Conservation (phyloP, 305 asterid species). For the Salvia sclarea region DNA sequence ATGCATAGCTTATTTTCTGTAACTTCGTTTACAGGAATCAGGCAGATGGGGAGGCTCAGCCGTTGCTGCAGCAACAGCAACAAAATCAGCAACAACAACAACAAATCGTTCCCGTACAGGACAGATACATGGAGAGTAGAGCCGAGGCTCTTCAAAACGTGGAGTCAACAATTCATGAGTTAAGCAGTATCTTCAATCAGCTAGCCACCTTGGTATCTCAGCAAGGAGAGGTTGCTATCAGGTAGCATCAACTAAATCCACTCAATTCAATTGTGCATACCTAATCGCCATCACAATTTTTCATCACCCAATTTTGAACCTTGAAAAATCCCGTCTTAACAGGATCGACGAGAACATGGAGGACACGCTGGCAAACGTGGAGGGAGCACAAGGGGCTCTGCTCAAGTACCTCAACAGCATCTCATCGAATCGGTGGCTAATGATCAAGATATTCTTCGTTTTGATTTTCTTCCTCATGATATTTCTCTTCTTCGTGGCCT, state of each 20-base stretch:
- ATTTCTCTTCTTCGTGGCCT: conserved; percentile 95
- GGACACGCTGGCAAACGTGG: conserved; percentile 80
- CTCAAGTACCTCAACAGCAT: conserved; percentile 92
- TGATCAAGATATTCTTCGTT: conserved; percentile 96
- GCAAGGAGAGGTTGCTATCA: conserved; percentile 96
- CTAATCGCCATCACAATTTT: background rate
- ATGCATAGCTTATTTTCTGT: conserved; percentile 13
- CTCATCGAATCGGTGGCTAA: conserved; percentile 96
- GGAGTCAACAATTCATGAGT: conserved; percentile 93
- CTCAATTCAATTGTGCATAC: background rate
- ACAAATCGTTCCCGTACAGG: conserved; percentile 84
- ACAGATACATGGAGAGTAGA: conserved; percentile 97
- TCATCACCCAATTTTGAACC: conserved; percentile 10
- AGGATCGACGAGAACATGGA: conserved; percentile 99
- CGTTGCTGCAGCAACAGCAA: conserved; percentile 77
- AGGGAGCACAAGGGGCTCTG: conserved; percentile 92
- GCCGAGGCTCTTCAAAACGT: conserved; percentile 93
- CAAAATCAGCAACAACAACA: conserved; percentile 81
- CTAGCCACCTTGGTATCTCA: conserved; percentile 93
- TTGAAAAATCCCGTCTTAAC: conserved; percentile 22
- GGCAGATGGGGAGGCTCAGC: conserved; percentile 76
- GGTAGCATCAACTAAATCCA: conserved; percentile 38
- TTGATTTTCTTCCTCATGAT: conserved; percentile 89
- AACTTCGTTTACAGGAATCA: conserved; percentile 52
- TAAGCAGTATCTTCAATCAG: conserved; percentile 87